phyloP scores from a whole-genome alignment of 495 filamentous ascomycete genomes.

The Aspergillus diversus region DNA sequence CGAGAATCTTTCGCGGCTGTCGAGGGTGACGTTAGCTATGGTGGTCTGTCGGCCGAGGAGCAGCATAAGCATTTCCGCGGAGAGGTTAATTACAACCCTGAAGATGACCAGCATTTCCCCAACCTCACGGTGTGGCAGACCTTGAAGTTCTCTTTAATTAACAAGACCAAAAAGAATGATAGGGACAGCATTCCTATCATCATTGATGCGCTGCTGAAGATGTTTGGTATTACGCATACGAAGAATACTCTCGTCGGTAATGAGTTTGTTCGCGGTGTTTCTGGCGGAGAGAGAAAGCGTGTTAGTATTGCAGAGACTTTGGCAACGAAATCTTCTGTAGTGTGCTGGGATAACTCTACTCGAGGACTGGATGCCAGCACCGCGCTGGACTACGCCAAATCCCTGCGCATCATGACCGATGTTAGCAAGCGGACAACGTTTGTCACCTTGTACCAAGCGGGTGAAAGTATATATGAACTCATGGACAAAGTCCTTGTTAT shows the following conservation, averaged over 20 bases:
- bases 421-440: conserved; percentile 79
- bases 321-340: conserved; percentile 65
- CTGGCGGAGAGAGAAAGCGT: conserved; percentile 73
- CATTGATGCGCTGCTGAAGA: conserved; percentile 63
- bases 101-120: conserved; percentile 82
- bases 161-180: conserved; percentile 79
- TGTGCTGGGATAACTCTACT: conserved; percentile 76
- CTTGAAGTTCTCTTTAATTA: conserved; percentile 78
- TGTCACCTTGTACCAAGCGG: conserved; percentile 83
- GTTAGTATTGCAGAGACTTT: conserved; percentile 73
- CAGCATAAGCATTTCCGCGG: conserved; percentile 72
- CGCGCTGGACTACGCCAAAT: conserved; percentile 78
- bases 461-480: conserved; percentile 79
- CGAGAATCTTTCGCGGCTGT: conserved; percentile 66
- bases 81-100: conserved; percentile 81
- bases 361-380: conserved; percentile 81
- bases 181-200: conserved; percentile 68
- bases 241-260: conserved; percentile 84
- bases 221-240: conserved; percentile 82
- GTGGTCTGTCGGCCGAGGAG: conserved; percentile 72
- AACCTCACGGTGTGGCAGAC: conserved; percentile 80
- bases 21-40: conserved; percentile 73
- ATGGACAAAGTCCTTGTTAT: conserved; percentile 79
- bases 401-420: conserved; percentile 80
- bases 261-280: conserved; percentile 76